A percentile compares a stretch with the other conserved stretches of the same genome.
Evolutionary conservation across 441 rosid genomes (phyloP).

Genomic region (Arabidopsis lyrata): DNA sequence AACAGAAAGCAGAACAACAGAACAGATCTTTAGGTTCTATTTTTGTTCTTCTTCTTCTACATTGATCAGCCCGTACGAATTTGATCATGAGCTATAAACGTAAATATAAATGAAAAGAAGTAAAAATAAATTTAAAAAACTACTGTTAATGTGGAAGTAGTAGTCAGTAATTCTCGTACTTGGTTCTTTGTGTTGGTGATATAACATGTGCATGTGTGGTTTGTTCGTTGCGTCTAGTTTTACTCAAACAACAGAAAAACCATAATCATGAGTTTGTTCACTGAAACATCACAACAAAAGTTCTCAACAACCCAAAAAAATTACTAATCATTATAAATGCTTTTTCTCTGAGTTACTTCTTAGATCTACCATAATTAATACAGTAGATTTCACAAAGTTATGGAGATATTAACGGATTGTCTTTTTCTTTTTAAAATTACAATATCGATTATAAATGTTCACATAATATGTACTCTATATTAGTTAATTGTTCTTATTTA

Average conservation of each 20-base stretch:
- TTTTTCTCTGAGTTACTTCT: conserved; percentile 19
- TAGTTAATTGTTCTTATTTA: too few species aligned
- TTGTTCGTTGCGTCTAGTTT: conserved; percentile 46
- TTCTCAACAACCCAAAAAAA: conserved; percentile 35
- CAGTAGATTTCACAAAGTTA: not conserved
- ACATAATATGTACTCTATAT: too few species aligned
- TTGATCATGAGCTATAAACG: not conserved
- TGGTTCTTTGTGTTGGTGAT: conserved; percentile 42
- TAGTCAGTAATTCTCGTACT: conserved; percentile 39
- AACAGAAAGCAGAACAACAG: conserved; percentile 14
- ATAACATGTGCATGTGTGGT: conserved; percentile 48
- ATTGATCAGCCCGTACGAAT: conserved; percentile 14
- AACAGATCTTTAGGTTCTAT: conserved; percentile 7
- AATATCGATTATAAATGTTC: not conserved
- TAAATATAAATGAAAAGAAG: conserved; percentile 16
- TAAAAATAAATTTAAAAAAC: not conserved
- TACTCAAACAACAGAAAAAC: conserved; percentile 40
- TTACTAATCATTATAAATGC: conserved; percentile 27
- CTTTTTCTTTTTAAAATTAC: not conserved
- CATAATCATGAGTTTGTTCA: conserved; percentile 44
- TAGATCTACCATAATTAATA: conserved; percentile 22
- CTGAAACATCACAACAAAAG: conserved; percentile 38
- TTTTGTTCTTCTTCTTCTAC: conserved; percentile 22
- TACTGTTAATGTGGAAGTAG: conserved; percentile 43
- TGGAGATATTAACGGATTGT: not conserved